Conservation (phyloP, 345 rosid species). For the Isatis tinctoria region DNA sequence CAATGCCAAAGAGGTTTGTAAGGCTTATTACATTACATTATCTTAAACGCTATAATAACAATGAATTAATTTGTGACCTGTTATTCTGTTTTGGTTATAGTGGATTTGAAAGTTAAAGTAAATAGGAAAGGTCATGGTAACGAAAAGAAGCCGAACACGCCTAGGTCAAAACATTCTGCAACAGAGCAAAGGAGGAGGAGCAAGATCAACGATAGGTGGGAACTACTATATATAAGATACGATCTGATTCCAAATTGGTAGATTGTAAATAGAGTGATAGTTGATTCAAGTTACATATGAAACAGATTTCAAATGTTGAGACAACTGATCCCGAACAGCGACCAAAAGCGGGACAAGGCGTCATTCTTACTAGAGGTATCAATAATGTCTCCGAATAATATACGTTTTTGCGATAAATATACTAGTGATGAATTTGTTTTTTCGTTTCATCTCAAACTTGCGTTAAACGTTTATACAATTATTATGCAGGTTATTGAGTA, state of each 20-base stretch:
- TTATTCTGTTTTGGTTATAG: slow-evolving; percentile 9
- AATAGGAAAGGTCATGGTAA: slow-evolving; percentile 43
- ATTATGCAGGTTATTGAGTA: slow-evolving; percentile 70
- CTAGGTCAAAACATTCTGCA: slow-evolving; percentile 91
- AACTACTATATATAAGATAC: not conserved
- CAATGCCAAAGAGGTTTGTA: slow-evolving; percentile 39
- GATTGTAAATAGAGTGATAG: not conserved
- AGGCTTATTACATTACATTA: not conserved
- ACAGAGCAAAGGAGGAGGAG: slow-evolving; percentile 94
- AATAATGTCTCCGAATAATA: not conserved
- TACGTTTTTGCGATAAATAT: not conserved
- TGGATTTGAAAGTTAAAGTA: slow-evolving; percentile 55
- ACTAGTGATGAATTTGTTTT: not conserved
- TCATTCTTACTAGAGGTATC: slow-evolving; percentile 83
- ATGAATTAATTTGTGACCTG: not conserved
- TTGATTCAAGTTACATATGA: slow-evolving; percentile 1
- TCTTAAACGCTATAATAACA: not conserved
- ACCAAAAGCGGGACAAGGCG: slow-evolving; percentile 88
- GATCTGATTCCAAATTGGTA: not conserved
- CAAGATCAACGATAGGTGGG: slow-evolving; percentile 83
- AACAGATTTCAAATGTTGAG: slow-evolving; percentile 86
- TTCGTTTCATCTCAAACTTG: not conserved
- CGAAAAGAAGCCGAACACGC: slow-evolving; percentile 71
- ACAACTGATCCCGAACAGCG: slow-evolving; percentile 66
- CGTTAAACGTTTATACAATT: not conserved